Evolutionary conservation across 169 alveolate species (phyloP).

Genomic region (Plasmodium fragile): DNA sequence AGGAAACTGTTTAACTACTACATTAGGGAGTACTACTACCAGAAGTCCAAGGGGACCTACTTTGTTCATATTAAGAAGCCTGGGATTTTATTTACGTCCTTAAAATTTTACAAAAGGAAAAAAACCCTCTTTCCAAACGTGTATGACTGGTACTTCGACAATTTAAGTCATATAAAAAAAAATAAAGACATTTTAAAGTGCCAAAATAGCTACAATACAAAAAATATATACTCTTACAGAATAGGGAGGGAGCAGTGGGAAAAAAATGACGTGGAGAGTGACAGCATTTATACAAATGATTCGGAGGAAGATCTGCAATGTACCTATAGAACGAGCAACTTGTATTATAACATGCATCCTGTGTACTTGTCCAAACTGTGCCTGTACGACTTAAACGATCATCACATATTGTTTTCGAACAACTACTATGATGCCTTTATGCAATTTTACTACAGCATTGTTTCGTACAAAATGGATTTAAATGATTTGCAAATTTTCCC

Average conservation of each 20-base stretch:
- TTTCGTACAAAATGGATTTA: conserved; percentile 64
- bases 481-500: conserved; percentile 68
- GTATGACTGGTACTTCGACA: conserved; percentile 76
- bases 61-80: conserved; percentile 73
- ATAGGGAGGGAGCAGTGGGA: background rate
- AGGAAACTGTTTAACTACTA: conserved; percentile 71
- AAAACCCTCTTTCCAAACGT: conserved; percentile 53
- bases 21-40: conserved; percentile 76
- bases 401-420: conserved; percentile 58
- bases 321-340: conserved; percentile 61
- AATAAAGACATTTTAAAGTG: conserved; percentile 68
- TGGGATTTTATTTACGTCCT: conserved; percentile 69
- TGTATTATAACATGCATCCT: conserved; percentile 65
- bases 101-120: conserved; percentile 73
- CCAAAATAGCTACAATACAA: conserved; percentile 27
- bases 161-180: conserved; percentile 36
- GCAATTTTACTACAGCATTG: conserved; percentile 63
- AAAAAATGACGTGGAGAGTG: conserved; percentile 47
- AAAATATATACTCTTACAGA: conserved; percentile 69
- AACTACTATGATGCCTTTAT: conserved; percentile 69
- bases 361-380: conserved; percentile 72
- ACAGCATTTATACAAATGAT: conserved; percentile 36
- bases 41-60: conserved; percentile 75
- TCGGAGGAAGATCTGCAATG: conserved; percentile 34
- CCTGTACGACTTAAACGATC: conserved; percentile 71